phyloP scores from a whole-genome alignment of 179 eudicot species.

The Vitellaria paradoxa region DNA sequence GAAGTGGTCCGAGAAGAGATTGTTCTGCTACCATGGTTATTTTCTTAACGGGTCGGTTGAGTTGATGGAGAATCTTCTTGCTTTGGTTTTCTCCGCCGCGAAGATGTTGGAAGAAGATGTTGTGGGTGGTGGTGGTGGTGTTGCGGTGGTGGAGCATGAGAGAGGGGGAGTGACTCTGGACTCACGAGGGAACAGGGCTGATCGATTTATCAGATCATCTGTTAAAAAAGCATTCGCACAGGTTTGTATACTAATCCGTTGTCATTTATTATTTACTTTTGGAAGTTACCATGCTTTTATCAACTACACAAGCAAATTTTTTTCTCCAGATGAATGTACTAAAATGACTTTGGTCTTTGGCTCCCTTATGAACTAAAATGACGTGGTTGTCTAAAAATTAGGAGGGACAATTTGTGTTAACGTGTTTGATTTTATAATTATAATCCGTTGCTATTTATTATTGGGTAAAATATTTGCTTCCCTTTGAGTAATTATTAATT shows the following conservation, averaged over 20 bases:
- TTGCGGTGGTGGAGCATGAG: constrained; percentile 33
- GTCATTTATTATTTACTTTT: background rate
- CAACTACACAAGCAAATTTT: no score
- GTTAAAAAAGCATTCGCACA: constrained; percentile 60
- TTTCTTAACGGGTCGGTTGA: constrained; percentile 35
- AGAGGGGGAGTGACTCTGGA: constrained; percentile 26
- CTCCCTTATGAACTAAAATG: no score
- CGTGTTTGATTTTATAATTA: no score
- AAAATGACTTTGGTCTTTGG: no score
- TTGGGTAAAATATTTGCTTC: no score
- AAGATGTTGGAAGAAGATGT: constrained; percentile 74
- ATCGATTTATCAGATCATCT: constrained; percentile 68
- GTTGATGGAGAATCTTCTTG: constrained; percentile 56
- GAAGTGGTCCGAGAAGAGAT: constrained; percentile 64
- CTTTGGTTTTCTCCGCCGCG: constrained; percentile 48
- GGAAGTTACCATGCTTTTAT: background rate
- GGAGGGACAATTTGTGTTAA: no score
- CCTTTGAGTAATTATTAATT: no score
- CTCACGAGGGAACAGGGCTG: constrained; percentile 49
- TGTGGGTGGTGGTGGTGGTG: constrained; percentile 18
- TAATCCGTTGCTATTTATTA: no score
- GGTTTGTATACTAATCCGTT: constrained; percentile 29
- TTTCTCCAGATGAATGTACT: no score
- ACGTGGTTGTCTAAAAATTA: no score
- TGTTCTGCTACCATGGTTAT: constrained; percentile 52